Conservation (phyloP, 805 yeast genomes). For the Saturnispora quitensis region DNA sequence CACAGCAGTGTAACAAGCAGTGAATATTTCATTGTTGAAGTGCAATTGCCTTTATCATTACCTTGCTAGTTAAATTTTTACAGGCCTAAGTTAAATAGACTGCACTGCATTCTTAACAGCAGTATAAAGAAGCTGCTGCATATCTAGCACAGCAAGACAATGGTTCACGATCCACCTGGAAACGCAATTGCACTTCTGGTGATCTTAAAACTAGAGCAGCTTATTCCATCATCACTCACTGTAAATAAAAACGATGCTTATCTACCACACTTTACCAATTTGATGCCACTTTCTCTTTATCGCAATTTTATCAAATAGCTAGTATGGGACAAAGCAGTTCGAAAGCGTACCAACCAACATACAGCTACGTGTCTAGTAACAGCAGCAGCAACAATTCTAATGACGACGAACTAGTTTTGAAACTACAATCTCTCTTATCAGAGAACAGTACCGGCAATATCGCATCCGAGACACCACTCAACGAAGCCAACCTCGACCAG, state of each 20-base stretch:
- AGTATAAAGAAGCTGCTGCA: no score
- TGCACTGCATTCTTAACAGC: no score
- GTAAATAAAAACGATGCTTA: background rate
- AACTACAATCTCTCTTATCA: conserved; percentile 21
- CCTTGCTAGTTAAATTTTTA: no score
- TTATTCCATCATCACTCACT: no score
- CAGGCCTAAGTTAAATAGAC: no score
- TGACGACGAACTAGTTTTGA: conserved; percentile 26
- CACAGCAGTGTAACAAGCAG: no score
- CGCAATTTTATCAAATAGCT: background rate
- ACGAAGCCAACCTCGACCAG: conserved; percentile 24
- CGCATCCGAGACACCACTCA: conserved; percentile 24
- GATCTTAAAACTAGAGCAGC: background rate
- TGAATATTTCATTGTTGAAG: no score
- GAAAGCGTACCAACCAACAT: conserved; percentile 6
- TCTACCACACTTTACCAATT: background rate
- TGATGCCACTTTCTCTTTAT: background rate
- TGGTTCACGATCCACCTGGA: background rate
- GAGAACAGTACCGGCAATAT: background rate
- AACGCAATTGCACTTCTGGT: background rate
- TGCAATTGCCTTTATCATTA: no score
- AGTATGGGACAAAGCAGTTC: conserved; percentile 24
- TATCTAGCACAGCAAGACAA: no score
- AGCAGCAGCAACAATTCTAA: conserved; percentile 11
- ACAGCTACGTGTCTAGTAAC: conserved; percentile 6